Conservation (phyloP, 305 asterid species). For the Fraxinus paxiana region DNA sequence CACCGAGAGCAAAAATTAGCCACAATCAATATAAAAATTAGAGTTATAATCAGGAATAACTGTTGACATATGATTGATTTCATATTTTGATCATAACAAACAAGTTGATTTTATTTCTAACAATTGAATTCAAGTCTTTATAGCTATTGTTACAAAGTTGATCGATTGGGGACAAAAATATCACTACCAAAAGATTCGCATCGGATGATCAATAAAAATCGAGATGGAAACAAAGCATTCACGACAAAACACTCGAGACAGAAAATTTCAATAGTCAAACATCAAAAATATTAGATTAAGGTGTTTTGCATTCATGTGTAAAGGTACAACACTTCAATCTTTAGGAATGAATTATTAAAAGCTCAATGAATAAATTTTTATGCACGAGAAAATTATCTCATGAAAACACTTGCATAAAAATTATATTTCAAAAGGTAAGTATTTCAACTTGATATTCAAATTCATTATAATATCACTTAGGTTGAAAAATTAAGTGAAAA, state of each 20-base stretch:
- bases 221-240: not conserved
- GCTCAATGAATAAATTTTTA: not conserved
- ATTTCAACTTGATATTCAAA: not conserved
- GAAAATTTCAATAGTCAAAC: not conserved
- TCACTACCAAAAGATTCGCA: not conserved
- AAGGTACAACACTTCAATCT: not conserved
- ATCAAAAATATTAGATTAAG: not conserved
- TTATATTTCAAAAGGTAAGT: not conserved
- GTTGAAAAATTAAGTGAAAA: not conserved
- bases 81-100: not conserved
- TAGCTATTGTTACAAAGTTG: not conserved
- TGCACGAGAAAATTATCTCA: not conserved
- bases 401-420: no score
- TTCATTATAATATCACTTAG: not conserved
- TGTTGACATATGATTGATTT: not conserved
- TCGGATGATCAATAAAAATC: not conserved
- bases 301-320: not conserved
- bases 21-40: not conserved
- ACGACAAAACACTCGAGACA: not conserved
- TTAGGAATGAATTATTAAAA: no score
- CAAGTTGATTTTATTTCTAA: not conserved
- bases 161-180: not conserved
- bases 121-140: not conserved
- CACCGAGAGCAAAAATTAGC: not conserved
- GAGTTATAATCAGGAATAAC: not conserved